Conservation (phyloP, 345 rosid species). For the Aquilaria sinensis region DNA sequence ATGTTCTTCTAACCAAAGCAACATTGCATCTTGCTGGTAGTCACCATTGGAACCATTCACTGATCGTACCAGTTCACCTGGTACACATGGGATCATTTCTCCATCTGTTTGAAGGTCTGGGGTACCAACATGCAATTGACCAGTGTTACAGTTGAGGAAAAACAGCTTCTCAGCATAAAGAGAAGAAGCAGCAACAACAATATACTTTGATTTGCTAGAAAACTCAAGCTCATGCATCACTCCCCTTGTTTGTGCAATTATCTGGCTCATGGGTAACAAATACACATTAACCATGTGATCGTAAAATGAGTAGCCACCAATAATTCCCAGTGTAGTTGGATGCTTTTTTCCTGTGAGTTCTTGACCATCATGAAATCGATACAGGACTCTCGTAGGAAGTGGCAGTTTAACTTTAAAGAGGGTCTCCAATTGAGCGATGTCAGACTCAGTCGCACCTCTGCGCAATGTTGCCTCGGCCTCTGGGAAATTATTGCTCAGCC, state of each 20-base stretch:
- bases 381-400: conserved; percentile 67
- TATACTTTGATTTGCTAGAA: conserved; percentile 21
- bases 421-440: conserved; percentile 43
- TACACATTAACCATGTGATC: conserved; percentile 54
- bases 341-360: conserved; percentile 15
- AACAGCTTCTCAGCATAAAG: conserved; percentile 35
- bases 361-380: conserved; percentile 84
- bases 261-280: conserved; percentile 45
- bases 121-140: conserved; percentile 69
- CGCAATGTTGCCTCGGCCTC: conserved; percentile 65
- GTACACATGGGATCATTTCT: conserved; percentile 85
- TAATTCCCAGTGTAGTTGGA: conserved; percentile 37
- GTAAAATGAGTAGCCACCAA: conserved; percentile 71
- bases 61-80: conserved; percentile 42
- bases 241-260: conserved; percentile 37
- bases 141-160: conserved; percentile 70
- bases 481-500: conserved; percentile 62
- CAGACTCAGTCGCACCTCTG: conserved; percentile 72
- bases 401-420: conserved; percentile 62
- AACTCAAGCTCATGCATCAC: conserved; percentile 20
- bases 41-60: conserved; percentile 36
- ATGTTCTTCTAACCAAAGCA: conserved; percentile 96
- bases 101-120: conserved; percentile 26
- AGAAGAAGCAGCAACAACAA: conserved; percentile 57
- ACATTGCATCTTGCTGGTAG: conserved; percentile 67